These are phyloP conservation scores for Kwoniella heveanensis DNA, from an alignment of 768 basidiomycete species.

Conservation along the genomic window DNA sequence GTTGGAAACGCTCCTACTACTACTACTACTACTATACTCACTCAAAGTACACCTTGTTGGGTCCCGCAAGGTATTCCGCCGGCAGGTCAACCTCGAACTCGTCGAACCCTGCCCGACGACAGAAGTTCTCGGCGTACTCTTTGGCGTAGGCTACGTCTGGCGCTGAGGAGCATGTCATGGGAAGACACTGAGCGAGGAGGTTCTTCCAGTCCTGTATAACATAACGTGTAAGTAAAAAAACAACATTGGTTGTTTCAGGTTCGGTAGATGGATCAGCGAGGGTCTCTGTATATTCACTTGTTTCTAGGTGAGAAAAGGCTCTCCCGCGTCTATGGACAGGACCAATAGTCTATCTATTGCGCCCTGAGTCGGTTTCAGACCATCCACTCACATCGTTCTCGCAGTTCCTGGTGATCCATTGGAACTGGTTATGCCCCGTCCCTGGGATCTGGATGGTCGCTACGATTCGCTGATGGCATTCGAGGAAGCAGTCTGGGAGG, in stretches of 20 bases:
- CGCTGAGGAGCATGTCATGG: conserved; percentile 29
- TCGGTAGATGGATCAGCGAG: too few species aligned
- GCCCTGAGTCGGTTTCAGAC: too few species aligned
- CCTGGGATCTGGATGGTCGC: conserved; percentile 11
- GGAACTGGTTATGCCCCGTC: conserved; percentile 5
- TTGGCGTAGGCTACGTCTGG: conserved; percentile 44
- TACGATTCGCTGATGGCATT: conserved; percentile 12
- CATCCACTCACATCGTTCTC: conserved; percentile 13
- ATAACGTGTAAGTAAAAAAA: too few species aligned
- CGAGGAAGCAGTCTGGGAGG: conserved; percentile 9
- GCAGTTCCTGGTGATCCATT: conserved; percentile 18
- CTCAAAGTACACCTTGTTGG: conserved; percentile 34
- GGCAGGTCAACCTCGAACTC: conserved; percentile 35
- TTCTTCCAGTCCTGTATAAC: conserved; percentile 7
- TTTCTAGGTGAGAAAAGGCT: too few species aligned
- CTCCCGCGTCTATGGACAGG: too few species aligned
- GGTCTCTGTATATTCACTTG: too few species aligned
- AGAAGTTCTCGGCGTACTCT: conserved; percentile 33
- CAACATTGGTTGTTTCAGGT: not conserved
- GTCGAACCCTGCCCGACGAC: conserved; percentile 32
- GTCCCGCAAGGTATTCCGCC: conserved; percentile 24
- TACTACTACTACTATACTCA: conserved; percentile 23
- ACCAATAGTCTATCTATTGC: too few species aligned
- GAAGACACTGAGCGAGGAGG: conserved; percentile 32
- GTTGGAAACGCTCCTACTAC: too few species aligned